phyloP scores from a whole-genome alignment of 257 asterid genomes.

The Pogostemon cablin region DNA sequence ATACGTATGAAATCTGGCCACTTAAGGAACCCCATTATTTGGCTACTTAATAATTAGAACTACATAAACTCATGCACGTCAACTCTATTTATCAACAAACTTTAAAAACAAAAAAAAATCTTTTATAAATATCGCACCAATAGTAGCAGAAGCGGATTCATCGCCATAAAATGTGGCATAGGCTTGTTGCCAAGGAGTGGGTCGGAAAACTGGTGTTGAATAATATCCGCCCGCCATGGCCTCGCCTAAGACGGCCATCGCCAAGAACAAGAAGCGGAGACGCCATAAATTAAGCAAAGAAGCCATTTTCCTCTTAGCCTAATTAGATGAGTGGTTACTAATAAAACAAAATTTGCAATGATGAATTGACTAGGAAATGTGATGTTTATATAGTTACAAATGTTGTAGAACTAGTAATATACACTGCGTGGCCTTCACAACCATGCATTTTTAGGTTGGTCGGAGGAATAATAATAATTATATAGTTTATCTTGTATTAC shows the following conservation, averaged over 20 bases:
- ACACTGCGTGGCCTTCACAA: constrained; percentile 50
- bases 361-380: constrained; percentile 25
- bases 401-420: not conserved
- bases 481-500: constrained; percentile 27
- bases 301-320: constrained; percentile 41
- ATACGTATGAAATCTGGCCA: too few species aligned
- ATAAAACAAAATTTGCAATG: constrained; percentile 13
- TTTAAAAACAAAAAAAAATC: not conserved
- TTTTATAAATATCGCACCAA: constrained; percentile 43
- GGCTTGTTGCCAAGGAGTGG: constrained; percentile 57
- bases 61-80: too few species aligned
- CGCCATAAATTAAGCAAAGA: constrained; percentile 37
- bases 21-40: too few species aligned
- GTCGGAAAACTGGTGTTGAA: constrained; percentile 33
- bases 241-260: constrained; percentile 24
- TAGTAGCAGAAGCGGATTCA: constrained; percentile 65
- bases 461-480: not conserved
- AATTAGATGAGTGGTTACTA: constrained; percentile 10
- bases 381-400: constrained; percentile 33
- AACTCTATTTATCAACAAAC: too few species aligned
- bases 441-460: constrained; percentile 30
- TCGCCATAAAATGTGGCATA: constrained; percentile 80
- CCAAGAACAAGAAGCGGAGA: constrained; percentile 38
- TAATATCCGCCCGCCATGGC: constrained; percentile 35
- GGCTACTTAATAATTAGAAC: too few species aligned